Base-by-base conservation (phyloP, 2,329 filamentous ascomycete genomes). In the Talaromyces sp. region DNA sequence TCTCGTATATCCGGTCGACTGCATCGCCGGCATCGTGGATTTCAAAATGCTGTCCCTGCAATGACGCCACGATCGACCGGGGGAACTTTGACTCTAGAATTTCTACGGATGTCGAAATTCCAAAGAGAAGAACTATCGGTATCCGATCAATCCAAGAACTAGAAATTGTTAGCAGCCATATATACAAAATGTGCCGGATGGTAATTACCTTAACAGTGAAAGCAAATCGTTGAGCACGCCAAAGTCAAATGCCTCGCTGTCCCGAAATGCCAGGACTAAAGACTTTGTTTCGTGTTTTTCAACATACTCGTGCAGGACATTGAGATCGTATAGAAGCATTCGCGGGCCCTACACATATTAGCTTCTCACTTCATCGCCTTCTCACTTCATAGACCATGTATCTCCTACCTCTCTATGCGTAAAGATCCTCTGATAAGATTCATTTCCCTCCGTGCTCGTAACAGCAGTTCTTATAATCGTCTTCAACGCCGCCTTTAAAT, bases 121-220 rank as follows among this genome's bases (percentile, higher is more conserved):
- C 84, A 59, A 88, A 82, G 3, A 88, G 71, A 3, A 86, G 73
- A 2, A 84, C 79, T 61, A 88, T 83, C 0, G 84, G 84, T 58
- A 88, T 83, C 30, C 85, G 82, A 67, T 86, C 82, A 53, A 80
- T 75, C 85, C 85, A 88, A 19, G 81, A 84, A 64, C 82, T 84
- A 63, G n/a, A 54, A 49, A 55, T 57, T 75, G 66, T 39, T 19
- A 49, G 11, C 6, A 54, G 30, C 27, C 19, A 22, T 11, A 49
- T 13, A 13, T 11, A 49, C 25, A 13, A 22, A 22, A 51, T 13
- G 10, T 15, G 17, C n/a, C 36, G 13, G 44, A 22, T n/a, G 27
- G 17, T 19, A n/a, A 73, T 64, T 71, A 85, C 83, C 79, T 76
- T 49, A 81, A 67, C 25, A 80, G 65, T 27, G 74, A 77, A 30